Conservation (phyloP, 2,329 filamentous ascomycete genomes). For the Ophidiomyces ophidiicola region DNA sequence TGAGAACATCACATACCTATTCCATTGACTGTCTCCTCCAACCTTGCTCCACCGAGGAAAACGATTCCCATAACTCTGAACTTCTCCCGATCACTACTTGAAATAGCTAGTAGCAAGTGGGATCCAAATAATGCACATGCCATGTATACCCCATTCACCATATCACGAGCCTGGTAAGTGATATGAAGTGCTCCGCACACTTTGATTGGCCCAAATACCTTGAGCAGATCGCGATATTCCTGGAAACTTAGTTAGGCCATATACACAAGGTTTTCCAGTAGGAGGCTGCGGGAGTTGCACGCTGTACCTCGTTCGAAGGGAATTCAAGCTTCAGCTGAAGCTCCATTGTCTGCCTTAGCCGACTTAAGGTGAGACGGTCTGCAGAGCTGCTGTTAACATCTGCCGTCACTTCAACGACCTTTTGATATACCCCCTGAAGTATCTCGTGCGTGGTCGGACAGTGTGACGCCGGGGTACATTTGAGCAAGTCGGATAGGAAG, state of each 20-base stretch:
- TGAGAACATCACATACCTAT: conserved; percentile 26
- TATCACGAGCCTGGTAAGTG: conserved; percentile 61
- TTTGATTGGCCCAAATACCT: conserved; percentile 64
- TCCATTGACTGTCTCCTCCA: conserved; percentile 27
- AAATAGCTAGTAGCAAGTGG: conserved; percentile 62
- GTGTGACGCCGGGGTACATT: conserved; percentile 70
- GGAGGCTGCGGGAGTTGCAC: too few relatives aligned
- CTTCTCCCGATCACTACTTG: conserved; percentile 49
- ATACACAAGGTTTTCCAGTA: not conserved
- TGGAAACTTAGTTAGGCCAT: conserved; percentile 16
- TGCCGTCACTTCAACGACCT: conserved; percentile 60
- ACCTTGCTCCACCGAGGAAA: conserved; percentile 22
- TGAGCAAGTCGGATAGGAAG: conserved; percentile 70
- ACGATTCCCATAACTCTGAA: conserved; percentile 69
- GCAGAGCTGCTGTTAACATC: conserved; percentile 79
- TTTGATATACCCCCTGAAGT: conserved; percentile 59
- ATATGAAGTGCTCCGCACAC: conserved; percentile 75
- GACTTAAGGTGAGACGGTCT: conserved; percentile 54
- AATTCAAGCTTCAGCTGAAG: conserved; percentile 73
- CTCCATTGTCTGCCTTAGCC: conserved; percentile 70
- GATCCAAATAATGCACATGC: conserved; percentile 73
- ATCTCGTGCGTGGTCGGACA: conserved; percentile 73
- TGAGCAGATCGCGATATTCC: conserved; percentile 47
- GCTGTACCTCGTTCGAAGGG: conserved; percentile 50
- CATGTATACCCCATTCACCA: conserved; percentile 67